Base-by-base conservation (phyloP, 495 filamentous ascomycete species). In the Jackrogersella multiformis region DNA sequence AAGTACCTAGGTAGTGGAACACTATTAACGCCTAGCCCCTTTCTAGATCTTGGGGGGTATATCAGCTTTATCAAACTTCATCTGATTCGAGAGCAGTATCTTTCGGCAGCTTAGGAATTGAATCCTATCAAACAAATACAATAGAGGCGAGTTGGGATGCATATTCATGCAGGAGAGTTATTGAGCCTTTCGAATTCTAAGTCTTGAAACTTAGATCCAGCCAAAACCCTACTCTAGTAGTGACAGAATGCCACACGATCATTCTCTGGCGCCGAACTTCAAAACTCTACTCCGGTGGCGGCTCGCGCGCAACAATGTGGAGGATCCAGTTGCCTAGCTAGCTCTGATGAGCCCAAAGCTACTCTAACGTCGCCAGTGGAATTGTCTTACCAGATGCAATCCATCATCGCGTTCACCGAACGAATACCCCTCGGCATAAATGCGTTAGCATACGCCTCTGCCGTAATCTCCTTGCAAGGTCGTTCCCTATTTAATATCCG, bases 401-500 rank as follows among this genome's bases (percentile, higher is more conserved):
- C 5, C 12, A 28, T 49, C 5, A 6, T 48, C 7, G 5, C 23
- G 23, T 26, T 13, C 2, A 6, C 24, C 4, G 9, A 42, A 42
- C n/a, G n/a, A 9, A 9, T 2, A 21, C 4, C 18, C 10, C n/a
- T 42, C 38, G 2, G 4, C 38, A 2, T 21, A 42, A 42, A 42
- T 18, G 2, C 10, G 38, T 2, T 42, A 42, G 18, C 4, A 1
- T 5, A 18, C 38, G 38, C 18, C 15, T 5, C 10, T 18, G 38
- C 18, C 24, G 12, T 32, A 39, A n/a, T 54, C 21, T 21, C 20
- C 5, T 15, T 3, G 9, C 51, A 6, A 45, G 21, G 20, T 6
- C 10, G 16, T 38, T 15, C 16, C 4, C 6, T 1, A 20, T 16
- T 13, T 56, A 69, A 64, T 59, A 69, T 15, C 54, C 59, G 30